phyloP scores from a whole-genome alignment of 2,329 filamentous ascomycete species.

The Ambrosiella cleistominuta region DNA sequence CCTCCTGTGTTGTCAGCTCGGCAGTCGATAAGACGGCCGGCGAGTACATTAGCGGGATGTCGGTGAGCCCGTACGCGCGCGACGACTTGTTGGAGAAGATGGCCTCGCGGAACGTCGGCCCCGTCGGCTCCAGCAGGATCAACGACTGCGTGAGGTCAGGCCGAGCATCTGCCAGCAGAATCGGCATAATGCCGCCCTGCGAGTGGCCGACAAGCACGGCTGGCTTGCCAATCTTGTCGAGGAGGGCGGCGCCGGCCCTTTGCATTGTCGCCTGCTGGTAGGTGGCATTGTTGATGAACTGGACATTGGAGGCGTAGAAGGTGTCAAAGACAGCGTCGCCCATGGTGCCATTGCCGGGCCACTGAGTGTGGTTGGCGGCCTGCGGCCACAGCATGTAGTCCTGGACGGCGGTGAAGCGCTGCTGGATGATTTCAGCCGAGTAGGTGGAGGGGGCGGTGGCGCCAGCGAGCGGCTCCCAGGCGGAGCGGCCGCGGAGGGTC shows the following conservation, averaged over 20 bases:
- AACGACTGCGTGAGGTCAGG: slow-evolving; percentile 25
- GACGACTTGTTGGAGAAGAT: slow-evolving; percentile 21
- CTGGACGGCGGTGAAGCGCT: slow-evolving; percentile 23
- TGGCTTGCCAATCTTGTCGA: slow-evolving; percentile 26
- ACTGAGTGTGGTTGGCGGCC: slow-evolving; percentile 25
- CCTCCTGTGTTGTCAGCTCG: slow-evolving; percentile 20
- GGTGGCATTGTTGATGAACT: slow-evolving; percentile 20
- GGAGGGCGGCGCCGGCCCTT: slow-evolving; percentile 24
- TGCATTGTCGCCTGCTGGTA: slow-evolving; percentile 22
- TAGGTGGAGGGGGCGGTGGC: slow-evolving; percentile 16
- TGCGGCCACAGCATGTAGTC: slow-evolving; percentile 23
- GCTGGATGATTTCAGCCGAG: slow-evolving; percentile 21
- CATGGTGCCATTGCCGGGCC: slow-evolving; percentile 24
- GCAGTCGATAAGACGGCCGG: slow-evolving; percentile 21
- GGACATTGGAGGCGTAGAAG: slow-evolving; percentile 25
- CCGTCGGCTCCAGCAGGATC: slow-evolving; percentile 28
- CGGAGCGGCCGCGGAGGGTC: slow-evolving; percentile 27
- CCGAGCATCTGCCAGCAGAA: slow-evolving; percentile 25
- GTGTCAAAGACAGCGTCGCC: slow-evolving; percentile 25
- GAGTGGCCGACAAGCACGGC: slow-evolving; percentile 26
- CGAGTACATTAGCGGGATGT: slow-evolving; percentile 32
- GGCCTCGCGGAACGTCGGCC: slow-evolving; percentile 29
- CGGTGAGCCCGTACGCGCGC: slow-evolving; percentile 28
- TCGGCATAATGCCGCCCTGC: slow-evolving; percentile 26
- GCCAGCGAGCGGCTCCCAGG: slow-evolving; percentile 22